phyloP scores from a whole-genome alignment of 163 green algal species.

The Volvox carteri region DNA sequence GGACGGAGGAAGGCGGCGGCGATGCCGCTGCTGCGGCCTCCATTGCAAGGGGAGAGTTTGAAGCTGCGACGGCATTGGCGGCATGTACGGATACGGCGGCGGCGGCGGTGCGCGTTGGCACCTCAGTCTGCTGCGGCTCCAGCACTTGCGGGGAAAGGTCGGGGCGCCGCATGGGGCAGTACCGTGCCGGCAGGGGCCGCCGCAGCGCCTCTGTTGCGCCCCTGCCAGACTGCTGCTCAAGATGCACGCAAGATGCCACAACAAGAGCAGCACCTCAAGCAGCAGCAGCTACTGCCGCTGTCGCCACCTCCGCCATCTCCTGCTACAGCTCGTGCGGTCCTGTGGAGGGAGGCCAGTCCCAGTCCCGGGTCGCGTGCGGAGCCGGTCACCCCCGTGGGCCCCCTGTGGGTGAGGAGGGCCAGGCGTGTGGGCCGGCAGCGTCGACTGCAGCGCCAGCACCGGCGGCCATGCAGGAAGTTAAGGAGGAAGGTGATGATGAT shows the following conservation, averaged over 20 bases:
- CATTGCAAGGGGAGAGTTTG: no score
- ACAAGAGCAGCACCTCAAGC: neutral
- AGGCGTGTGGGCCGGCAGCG: no score
- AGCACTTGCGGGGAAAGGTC: neutral
- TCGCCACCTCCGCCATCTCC: neutral
- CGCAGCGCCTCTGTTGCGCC: neutral
- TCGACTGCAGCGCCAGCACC: no score
- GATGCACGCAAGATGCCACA: neutral
- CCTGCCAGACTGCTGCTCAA: neutral
- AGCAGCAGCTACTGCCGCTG: neutral
- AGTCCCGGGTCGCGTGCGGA: no score
- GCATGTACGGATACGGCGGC: neutral
- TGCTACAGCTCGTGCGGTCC: no score
- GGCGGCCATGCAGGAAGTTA: no score
- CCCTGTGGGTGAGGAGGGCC: no score
- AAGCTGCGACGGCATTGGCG: neutral
- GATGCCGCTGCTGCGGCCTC: no score
- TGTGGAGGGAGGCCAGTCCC: no score
- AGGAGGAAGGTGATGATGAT: neutral
- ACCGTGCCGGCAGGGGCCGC: neutral
- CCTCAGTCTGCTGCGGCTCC: neutral
- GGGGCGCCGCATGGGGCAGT: neutral
- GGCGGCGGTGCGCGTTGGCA: neutral
- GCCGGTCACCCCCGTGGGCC: no score
- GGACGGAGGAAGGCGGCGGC: no score